phyloP scores from a whole-genome alignment of 2,329 filamentous ascomycete genomes.

The Aureobasidium melanogenum region DNA sequence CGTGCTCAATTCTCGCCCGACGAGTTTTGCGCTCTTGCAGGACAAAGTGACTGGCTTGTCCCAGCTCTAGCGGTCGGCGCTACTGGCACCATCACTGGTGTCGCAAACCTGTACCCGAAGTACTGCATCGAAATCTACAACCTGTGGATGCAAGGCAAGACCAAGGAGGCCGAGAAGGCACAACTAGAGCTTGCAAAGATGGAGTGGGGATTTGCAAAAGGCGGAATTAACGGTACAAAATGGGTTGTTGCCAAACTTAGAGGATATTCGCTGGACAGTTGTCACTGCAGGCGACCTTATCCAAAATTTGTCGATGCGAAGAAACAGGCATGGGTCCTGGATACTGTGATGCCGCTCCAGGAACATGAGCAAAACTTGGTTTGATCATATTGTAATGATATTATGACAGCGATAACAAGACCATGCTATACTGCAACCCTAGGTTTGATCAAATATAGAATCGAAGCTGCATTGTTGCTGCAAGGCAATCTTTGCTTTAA shows the following conservation, averaged over 20 bases:
- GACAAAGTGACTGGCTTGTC: conserved; percentile 40
- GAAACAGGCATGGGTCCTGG: conserved; percentile 39
- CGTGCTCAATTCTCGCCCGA: conserved; percentile 10
- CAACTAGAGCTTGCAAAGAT: conserved; percentile 37
- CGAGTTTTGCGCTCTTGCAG: conserved; percentile 32
- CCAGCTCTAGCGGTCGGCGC: conserved; percentile 51
- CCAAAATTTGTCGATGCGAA: conserved; percentile 39
- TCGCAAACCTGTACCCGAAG: conserved; percentile 54
- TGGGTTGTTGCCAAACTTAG: conserved; percentile 48
- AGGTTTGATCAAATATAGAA: too few species aligned
- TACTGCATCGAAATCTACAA: conserved; percentile 34
- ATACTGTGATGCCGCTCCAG: conserved; percentile 26
- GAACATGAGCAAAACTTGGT: conserved; percentile 20
- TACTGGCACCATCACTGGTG: conserved; percentile 53
- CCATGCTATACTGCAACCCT: too few species aligned
- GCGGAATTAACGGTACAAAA: conserved; percentile 53
- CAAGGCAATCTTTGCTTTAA: too few species aligned
- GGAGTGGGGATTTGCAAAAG: conserved; percentile 50
- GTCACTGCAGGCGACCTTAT: conserved; percentile 47
- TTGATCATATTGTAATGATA: not conserved
- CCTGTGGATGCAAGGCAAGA: conserved; percentile 36
- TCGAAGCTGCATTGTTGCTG: too few species aligned
- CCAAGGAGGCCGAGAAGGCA: conserved; percentile 24
- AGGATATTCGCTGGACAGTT: conserved; percentile 44
- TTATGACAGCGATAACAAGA: too few species aligned